Base-by-base conservation (phyloP, 345 rosid genomes). In the Bruguiera sexangula region DNA sequence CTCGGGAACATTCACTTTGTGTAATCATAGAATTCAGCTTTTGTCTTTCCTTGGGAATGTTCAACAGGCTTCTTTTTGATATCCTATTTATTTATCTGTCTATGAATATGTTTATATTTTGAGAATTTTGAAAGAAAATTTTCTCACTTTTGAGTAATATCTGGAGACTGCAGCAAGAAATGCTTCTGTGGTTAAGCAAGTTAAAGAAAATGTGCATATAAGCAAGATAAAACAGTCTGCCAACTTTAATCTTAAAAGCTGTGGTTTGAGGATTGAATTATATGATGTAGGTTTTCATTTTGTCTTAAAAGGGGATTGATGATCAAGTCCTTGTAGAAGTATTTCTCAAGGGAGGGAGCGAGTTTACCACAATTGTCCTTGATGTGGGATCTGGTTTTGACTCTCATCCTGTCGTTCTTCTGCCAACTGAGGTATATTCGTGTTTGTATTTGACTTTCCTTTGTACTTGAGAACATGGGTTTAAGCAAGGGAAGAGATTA, bases 321-420 rank as follows among this genome's bases (percentile, higher is more conserved):
- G 88, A 84, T 66, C 83, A 83, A 76, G 83, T 89, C 69, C 70
- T 94, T 39, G 75, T 91, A 65, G 98, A 94, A 82, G 77, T 87
- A 68, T 91, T 87, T 81, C 91, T 94, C 36, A 84, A 94, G 81
- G 88, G 93, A 82, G 96, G 90, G 29, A 85, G 84, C 60, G 97
- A 94, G 80, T 91, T 94, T 75, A 94, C 98, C 34, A 89, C 97
- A 78, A 89, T 91, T 75, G 85, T 94, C 75, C 85, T 94, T 75
- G 98, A 91, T 72, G 95, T 91, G 73, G 98, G 96, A 57, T 83
- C 86, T 73, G 92, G 89, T 55, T 79, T 77, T 62, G 91, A 83
- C 81, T 82, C 84, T 76, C 86, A 80, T 63, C 96, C 98, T 70
- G 87, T 94, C 66, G 90, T 82, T 29, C 81, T 94, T 59, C 79